These are phyloP conservation scores for Arachis hypogaea DNA, from an alignment of 306 rosid species.

Conservation along the genomic window DNA sequence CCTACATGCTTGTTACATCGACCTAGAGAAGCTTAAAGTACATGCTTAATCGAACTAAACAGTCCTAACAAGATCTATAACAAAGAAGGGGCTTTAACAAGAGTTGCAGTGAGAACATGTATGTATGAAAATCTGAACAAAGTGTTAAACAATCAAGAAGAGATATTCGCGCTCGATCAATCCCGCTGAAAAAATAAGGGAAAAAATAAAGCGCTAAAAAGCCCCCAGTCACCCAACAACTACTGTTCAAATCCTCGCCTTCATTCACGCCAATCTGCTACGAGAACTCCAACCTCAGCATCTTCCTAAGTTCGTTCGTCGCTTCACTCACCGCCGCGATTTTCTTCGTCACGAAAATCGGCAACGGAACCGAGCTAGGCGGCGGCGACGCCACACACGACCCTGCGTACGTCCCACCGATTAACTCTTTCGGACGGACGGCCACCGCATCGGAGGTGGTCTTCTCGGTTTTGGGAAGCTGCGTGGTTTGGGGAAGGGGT, in stretches of 20 bases:
- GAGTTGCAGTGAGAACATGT: not conserved
- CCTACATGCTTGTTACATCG: not conserved
- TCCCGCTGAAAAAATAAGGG: slow-evolving; percentile 65
- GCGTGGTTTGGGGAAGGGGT: not conserved
- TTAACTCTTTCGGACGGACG: slow-evolving; percentile 5
- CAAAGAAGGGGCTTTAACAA: not conserved
- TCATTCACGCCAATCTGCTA: not conserved
- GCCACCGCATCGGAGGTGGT: not conserved
- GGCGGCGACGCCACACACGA: slow-evolving; percentile 49
- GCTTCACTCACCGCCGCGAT: slow-evolving; percentile 31
- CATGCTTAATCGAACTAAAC: not conserved
- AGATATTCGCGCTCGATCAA: slow-evolving; percentile 13
- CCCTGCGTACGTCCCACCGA: slow-evolving; percentile 50
- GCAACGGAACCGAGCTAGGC: slow-evolving; percentile 64
- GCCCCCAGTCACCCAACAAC: slow-evolving; percentile 39
- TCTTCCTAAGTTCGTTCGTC: slow-evolving; percentile 43
- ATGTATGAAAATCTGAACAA: slow-evolving; percentile 23
- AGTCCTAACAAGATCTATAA: not conserved
- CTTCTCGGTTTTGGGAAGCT: not conserved
- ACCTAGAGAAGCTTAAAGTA: not conserved
- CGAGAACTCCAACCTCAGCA: slow-evolving; percentile 42
- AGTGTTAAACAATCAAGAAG: slow-evolving; percentile 16
- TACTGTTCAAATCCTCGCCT: slow-evolving; percentile 13
- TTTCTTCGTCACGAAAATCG: slow-evolving; percentile 48
- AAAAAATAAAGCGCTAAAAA: slow-evolving; percentile 28